Base-by-base conservation (phyloP, 495 filamentous ascomycete species). In the Cercophora newfieldiana region DNA sequence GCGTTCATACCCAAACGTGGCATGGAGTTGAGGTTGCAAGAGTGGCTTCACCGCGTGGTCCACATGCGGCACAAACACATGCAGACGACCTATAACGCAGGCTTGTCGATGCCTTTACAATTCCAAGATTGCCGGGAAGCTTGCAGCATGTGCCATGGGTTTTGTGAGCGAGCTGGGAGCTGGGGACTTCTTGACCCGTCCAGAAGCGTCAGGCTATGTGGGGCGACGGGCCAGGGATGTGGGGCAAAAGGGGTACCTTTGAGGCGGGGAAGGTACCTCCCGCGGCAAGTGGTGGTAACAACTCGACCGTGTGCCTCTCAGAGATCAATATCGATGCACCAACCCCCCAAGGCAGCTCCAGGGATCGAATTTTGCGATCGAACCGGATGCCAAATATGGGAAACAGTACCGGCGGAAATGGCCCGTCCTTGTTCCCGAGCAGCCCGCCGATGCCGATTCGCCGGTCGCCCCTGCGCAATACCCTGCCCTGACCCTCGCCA, bases 321-420 rank as follows among this genome's bases (percentile, higher is more conserved):
- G n/a, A n/a, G 44, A 67, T 67, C 65, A 59, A 67, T 60, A 68
- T 68, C 60, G 66, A 68, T 68, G 44, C 66, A 59, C 18, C 50
- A 64, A 16, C 59, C 51, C 25, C 30, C 60, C 54, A 24, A 62
- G 50, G n/a, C 31, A 66, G 51, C 22, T 10, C 22, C 49, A 10
- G 18, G 19, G 54, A 51, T 59, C 44, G 37, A 12, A 16, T 59
- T 60, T 64, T 44, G n/a, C 12, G 37, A 44, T 44, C 14, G 60
- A 68, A 59, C 66, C 60, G 19, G 12, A 53, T 5, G 26, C 21
- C 25, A 60, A 37, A 68, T 25, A 26, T 60, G 33, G 58, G 58
- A 60, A 60, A 60, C 29, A 60, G 21, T n/a, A 37, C 19, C 16
- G 12, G 31, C 58, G 1, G 28, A 18, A 51, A 59, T n/a, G 30